These are phyloP conservation scores for Suillus bovinus DNA, from an alignment of 768 basidiomycete genomes.

Conservation along the genomic window DNA sequence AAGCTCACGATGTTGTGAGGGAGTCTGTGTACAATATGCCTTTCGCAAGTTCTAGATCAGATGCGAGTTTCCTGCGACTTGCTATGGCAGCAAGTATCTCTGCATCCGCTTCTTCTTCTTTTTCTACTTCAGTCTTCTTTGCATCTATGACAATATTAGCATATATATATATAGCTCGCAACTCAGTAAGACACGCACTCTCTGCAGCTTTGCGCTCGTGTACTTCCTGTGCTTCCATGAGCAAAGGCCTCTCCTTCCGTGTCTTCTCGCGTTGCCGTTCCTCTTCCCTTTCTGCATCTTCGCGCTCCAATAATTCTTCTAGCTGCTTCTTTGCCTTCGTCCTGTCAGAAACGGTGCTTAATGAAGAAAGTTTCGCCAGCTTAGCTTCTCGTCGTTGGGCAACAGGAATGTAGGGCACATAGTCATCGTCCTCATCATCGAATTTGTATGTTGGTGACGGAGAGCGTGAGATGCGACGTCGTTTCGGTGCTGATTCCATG, in stretches of 20 bases:
- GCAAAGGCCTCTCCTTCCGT: slow-evolving; percentile 81
- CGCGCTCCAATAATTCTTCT: slow-evolving; percentile 60
- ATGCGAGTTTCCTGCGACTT: slow-evolving; percentile 86
- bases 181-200: slow-evolving; percentile 44
- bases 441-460: slow-evolving; percentile 59
- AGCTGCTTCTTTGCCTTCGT: slow-evolving; percentile 46
- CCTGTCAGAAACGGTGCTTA: slow-evolving; percentile 56
- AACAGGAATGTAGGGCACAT: slow-evolving; percentile 87
- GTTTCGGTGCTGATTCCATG: slow-evolving; percentile 41
- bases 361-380: slow-evolving; percentile 70
- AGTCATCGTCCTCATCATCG: slow-evolving; percentile 64
- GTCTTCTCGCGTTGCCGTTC: slow-evolving; percentile 72
- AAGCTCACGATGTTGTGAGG: slow-evolving; percentile 72
- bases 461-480: slow-evolving; percentile 53
- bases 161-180: slow-evolving; percentile 13
- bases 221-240: slow-evolving; percentile 95
- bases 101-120: slow-evolving; percentile 84
- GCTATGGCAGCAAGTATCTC: slow-evolving; percentile 92
- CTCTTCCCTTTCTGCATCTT: slow-evolving; percentile 79
- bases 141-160: slow-evolving; percentile 54
- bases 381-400: slow-evolving; percentile 81
- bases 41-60: slow-evolving; percentile 89
- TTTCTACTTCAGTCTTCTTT: slow-evolving; percentile 84
- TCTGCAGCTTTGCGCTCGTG: slow-evolving; percentile 80
- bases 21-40: slow-evolving; percentile 91